Conservation (phyloP, 768 basidiomycete genomes). For the Chiua virens region DNA sequence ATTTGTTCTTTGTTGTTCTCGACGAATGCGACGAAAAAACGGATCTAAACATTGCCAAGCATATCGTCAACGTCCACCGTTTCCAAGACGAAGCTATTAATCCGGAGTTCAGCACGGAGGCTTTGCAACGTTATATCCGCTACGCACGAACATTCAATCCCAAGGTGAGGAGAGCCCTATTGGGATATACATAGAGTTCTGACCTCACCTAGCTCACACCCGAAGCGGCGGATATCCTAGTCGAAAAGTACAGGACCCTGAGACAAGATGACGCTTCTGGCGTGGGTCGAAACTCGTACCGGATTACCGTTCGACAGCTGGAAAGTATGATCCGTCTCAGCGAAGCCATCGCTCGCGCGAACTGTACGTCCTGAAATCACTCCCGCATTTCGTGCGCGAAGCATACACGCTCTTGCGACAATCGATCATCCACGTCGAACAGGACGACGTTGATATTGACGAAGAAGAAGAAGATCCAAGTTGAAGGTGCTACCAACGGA, state of each 20-base stretch:
- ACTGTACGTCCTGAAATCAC: constrained; percentile 97
- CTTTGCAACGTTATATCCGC: constrained; percentile 93
- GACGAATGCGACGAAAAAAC: constrained; percentile 95
- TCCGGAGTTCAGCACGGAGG: constrained; percentile 97
- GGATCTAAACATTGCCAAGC: constrained; percentile 91
- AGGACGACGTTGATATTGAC: constrained; percentile 97
- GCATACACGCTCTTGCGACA: constrained; percentile 92
- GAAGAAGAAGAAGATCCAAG: constrained; percentile 80
- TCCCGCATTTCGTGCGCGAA: constrained; percentile 91
- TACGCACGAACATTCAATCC: constrained; percentile 98
- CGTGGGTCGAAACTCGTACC: constrained; percentile 86
- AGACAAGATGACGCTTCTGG: constrained; percentile 92
- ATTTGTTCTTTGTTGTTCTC: constrained; percentile 96
- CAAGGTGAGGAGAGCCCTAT: constrained; percentile 53
- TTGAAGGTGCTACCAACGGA: constrained; percentile 45
- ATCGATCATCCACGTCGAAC: constrained; percentile 99
- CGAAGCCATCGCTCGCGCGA: constrained; percentile 96
- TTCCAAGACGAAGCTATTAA: constrained; percentile 93
- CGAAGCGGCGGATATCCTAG: constrained; percentile 88
- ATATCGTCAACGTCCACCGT: constrained; percentile 97
- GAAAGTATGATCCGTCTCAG: constrained; percentile 98
- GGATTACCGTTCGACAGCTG: constrained; percentile 96
- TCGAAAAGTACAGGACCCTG: constrained; percentile 91
- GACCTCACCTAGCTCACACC: constrained; percentile 69
- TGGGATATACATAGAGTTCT: neutral